Evolutionary conservation across 2,329 filamentous ascomycete genomes (phyloP).

Genomic region (Pseudocercospora fuligena): DNA sequence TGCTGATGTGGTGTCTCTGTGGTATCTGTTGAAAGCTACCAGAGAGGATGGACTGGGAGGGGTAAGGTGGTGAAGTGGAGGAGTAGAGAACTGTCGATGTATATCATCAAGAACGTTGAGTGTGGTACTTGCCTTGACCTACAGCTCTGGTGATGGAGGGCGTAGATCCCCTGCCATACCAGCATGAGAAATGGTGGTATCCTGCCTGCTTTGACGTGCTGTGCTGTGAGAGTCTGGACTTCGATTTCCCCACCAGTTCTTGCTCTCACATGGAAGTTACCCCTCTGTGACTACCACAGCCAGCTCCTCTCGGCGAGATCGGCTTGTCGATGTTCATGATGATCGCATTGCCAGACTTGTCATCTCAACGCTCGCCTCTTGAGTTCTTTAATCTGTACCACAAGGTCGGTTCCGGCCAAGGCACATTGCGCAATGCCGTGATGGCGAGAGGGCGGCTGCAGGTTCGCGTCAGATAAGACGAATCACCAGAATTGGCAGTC

Average conservation of each 20-base stretch:
- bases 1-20: background rate
- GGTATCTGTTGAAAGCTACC: background rate
- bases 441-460: background rate
- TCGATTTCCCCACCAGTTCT: background rate
- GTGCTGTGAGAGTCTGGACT: background rate
- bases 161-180: too few species aligned
- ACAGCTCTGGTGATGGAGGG: background rate
- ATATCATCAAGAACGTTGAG: background rate
- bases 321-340: background rate
- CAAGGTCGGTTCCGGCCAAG: too few species aligned
- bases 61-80: background rate
- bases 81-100: background rate
- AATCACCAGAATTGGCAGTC: background rate
- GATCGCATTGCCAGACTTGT: too few species aligned
- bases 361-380: too few species aligned
- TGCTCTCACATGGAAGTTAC: background rate
- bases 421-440: background rate
- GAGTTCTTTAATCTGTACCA: background rate
- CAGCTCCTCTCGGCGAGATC: background rate
- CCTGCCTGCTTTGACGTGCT: background rate
- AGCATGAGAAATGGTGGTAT: background rate
- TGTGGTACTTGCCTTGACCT: background rate
- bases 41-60: background rate
- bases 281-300: background rate
- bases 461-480: background rate